phyloP scores from a whole-genome alignment of 805 yeast genomes.

The Komagataella pastoris region DNA sequence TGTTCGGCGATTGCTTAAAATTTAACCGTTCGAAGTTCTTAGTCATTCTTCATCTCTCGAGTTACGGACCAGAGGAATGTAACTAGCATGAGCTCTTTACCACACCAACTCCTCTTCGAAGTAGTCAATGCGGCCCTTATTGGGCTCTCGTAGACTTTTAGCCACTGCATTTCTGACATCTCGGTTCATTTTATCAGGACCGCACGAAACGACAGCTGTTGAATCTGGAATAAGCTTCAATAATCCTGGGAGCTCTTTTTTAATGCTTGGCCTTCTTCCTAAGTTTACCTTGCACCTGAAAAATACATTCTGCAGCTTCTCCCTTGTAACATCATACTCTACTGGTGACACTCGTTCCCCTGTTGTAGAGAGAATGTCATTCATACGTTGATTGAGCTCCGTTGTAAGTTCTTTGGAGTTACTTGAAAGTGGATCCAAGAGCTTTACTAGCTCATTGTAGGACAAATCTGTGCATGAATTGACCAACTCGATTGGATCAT shows the following conservation, averaged over 20 bases:
- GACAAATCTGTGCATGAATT: background rate
- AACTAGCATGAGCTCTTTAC: constrained; percentile 18
- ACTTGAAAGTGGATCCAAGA: background rate
- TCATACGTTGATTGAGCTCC: background rate
- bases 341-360: background rate
- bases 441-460: background rate
- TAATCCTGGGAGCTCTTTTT: background rate
- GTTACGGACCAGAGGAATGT: no score
- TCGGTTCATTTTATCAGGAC: constrained; percentile 35
- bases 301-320: background rate
- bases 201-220: constrained; percentile 33
- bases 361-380: background rate
- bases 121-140: constrained; percentile 42
- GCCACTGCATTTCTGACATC: constrained; percentile 34
- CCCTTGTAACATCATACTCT: background rate
- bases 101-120: constrained; percentile 68
- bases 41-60: no score
- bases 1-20: background rate
- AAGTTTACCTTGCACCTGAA: background rate
- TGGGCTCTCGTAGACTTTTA: constrained; percentile 19
- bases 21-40: background rate
- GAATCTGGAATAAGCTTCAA: background rate
- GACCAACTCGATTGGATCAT: background rate
- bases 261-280: background rate
- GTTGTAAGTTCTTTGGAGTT: background rate